Percentiles rank a stretch among this genome's conserved stretches.
Conservation (phyloP, 371 early-diverging fungal species). For the Mucor lusitanicus region DNA sequence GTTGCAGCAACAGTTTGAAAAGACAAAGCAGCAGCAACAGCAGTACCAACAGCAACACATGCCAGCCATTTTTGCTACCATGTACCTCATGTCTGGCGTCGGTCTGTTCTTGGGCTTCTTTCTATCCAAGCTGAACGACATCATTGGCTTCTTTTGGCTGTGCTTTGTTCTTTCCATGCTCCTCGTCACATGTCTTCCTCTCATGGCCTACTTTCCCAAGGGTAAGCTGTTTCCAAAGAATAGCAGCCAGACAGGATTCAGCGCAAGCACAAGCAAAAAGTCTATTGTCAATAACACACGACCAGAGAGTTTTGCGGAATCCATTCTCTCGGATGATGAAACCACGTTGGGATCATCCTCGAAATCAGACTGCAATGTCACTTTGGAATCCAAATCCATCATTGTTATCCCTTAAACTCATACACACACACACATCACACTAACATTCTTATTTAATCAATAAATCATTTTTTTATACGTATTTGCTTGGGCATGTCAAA, state of each 20-base stretch:
- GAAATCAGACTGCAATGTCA: not conserved
- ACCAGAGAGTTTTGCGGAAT: conserved; percentile 10
- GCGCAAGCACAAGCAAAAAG: not conserved
- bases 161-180: conserved; percentile 9
- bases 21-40: not conserved
- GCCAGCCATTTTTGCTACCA: not conserved
- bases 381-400: not conserved
- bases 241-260: not conserved
- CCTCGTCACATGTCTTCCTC: conserved; percentile 1
- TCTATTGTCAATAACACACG: conserved; percentile 5
- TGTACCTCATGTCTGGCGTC: not conserved
- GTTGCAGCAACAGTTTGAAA: not conserved
- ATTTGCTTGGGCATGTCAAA: too few species aligned
- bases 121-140: conserved; percentile 4
- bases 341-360: conserved; percentile 6
- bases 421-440: too few species aligned
- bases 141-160: conserved; percentile 13
- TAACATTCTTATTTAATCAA: not conserved
- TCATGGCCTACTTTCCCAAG: not conserved
- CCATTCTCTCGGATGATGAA: conserved; percentile 8
- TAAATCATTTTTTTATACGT: too few species aligned
- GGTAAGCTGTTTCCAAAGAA: not conserved
- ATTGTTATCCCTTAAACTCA: not conserved
- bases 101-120: conserved; percentile 13
- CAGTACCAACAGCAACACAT: not conserved